These are phyloP conservation scores for Monosporascus sp. DNA, from an alignment of 2,329 filamentous ascomycete genomes.

Conservation along the genomic window DNA sequence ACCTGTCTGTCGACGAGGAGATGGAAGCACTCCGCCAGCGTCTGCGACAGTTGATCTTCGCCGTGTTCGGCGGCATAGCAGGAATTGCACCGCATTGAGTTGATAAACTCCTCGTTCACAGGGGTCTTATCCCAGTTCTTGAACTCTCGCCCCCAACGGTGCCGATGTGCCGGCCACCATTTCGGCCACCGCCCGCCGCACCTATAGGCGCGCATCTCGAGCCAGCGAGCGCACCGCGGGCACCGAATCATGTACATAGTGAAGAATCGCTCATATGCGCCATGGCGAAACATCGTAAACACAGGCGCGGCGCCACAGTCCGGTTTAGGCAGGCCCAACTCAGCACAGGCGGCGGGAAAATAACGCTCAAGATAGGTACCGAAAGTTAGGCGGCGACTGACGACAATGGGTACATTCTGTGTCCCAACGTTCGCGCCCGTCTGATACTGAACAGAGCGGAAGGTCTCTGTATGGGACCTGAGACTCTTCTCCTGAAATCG, in stretches of 20 bases:
- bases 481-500: conserved; percentile 1
- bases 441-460: too few species aligned
- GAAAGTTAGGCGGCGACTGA: too few species aligned
- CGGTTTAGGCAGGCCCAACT: too few species aligned
- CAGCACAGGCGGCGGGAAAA: too few species aligned
- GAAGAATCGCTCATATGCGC: not conserved
- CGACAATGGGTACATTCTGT: too few species aligned
- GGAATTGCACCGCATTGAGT: not conserved
- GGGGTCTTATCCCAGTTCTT: not conserved
- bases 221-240: conserved; percentile 4
- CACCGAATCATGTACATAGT: conserved; percentile 10
- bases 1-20: not conserved
- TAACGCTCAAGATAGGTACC: too few species aligned
- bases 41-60: not conserved
- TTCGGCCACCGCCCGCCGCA: not conserved
- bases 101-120: not conserved
- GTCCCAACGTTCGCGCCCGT: not conserved
- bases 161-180: conserved; percentile 1
- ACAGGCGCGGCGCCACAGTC: too few species aligned
- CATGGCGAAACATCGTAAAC: not conserved
- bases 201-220: conserved; percentile 4
- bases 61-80: not conserved
- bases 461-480: not conserved
- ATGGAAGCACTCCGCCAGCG: not conserved
- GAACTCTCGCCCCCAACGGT: not conserved